Conservation (phyloP, 1,284 basidiomycete species). For the Binderoboletus segoi region DNA sequence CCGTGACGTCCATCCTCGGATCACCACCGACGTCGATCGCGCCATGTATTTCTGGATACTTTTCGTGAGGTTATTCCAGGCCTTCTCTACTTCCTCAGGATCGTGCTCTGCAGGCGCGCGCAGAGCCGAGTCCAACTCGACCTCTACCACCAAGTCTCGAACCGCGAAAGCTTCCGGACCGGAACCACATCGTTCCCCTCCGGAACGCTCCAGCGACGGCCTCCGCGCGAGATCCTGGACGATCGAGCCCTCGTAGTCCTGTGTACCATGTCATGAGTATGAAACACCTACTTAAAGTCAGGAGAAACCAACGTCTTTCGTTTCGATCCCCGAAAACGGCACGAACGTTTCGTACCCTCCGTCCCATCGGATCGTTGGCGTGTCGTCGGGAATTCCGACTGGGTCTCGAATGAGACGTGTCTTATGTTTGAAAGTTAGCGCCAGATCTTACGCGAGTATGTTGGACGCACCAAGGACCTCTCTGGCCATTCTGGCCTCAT, state of each 20-base stretch:
- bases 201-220: neutral
- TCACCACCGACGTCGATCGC: neutral
- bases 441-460: no score
- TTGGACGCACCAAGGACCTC: no score
- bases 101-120: neutral
- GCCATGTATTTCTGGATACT: neutral
- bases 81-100: neutral
- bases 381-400: neutral
- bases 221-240: neutral
- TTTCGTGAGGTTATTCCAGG: neutral
- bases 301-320: no score
- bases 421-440: no score
- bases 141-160: neutral
- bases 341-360: neutral
- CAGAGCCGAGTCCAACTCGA: neutral
- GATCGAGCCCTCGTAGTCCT: neutral
- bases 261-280: no score
- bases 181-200: no score
- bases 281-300: no score
- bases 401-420: no score
- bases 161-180: neutral
- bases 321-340: neutral
- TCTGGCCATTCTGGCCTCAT: no score
- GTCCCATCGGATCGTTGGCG: neutral
- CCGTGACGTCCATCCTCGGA: neutral